A percentile compares a stretch with the other conserved stretches of the same genome.
Evolutionary conservation across 768 basidiomycete species (phyloP).

Genomic region (Pleurotus giganteus): DNA sequence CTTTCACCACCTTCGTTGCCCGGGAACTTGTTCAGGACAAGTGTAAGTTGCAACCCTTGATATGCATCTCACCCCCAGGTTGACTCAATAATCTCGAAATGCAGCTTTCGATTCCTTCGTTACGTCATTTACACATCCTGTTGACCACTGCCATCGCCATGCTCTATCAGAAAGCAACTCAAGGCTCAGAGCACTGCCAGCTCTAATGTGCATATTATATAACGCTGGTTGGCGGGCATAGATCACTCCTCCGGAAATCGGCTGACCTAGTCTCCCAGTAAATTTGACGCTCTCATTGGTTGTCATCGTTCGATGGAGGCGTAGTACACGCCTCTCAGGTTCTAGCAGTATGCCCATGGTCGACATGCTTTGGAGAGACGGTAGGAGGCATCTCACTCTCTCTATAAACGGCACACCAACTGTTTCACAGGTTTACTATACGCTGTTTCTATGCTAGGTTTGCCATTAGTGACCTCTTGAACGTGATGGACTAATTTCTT

Average conservation of each 20-base stretch:
- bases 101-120: background rate
- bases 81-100: background rate
- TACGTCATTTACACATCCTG: background rate
- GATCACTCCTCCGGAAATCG: background rate
- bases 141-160: background rate
- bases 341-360: background rate
- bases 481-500: background rate
- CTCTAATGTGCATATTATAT: background rate
- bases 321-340: background rate
- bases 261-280: background rate
- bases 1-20: background rate
- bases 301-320: background rate
- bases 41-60: background rate
- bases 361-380: conserved; percentile 4
- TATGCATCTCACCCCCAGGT: background rate
- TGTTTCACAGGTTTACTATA: background rate
- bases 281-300: background rate
- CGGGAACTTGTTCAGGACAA: background rate
- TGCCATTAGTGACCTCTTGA: background rate
- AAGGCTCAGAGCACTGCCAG: background rate
- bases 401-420: background rate
- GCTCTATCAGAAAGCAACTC: background rate
- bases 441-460: background rate
- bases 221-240: background rate
- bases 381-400: background rate